Evolutionary conservation across 768 basidiomycete species (phyloP), one percentile per base, ranked within the genome.

Genomic region (Arthromyces matolae): DNA sequence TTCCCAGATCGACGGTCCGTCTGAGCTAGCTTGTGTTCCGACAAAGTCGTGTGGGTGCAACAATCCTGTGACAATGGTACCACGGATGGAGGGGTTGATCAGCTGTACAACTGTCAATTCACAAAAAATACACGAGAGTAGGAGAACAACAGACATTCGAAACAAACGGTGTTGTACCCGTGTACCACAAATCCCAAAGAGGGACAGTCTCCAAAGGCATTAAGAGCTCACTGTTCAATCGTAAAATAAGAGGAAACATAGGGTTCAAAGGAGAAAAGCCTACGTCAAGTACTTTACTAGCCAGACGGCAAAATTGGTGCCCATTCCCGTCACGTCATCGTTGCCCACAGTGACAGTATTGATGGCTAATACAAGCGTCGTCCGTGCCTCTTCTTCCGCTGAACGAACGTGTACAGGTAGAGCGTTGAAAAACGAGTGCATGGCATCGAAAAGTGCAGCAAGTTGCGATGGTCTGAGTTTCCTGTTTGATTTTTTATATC

Each of bases 151-250:
- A 37, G 52, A 88, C 86, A 69, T 89, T 84, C 9, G 76, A 73
- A 3, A 86, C 83, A 51, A 86, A 85, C 1, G 81, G 77, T 3
- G 78, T 71, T 5, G 65, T 59, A 4, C 85, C 83, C 0, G 82
- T 88, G 48, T 82, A 87, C 86, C 86, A 90, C 8, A 88, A 63
- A 46, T 84, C 81, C 80, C 83, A 89, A 23, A 90, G 64, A 12
- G 66, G 62, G 2, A 64, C 50, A 5, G 75, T 72, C 45, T 85
- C 84, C 0, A 81, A 67, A 3, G 76, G 69, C 12, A 66, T 51
- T 8, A 79, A 52, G 12, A 70, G 63, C 6, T 62, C 61, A 42
- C 83, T 85, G 53, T 13, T 50, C 5, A 19, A 23, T 25, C 3
- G 29, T 43, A 42, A 9, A 36, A 31, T 3, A 27, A 25, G 27